Evolutionary conservation across 1,284 basidiomycete genomes (phyloP).

Genomic region (Fomitiporia mediterranea): DNA sequence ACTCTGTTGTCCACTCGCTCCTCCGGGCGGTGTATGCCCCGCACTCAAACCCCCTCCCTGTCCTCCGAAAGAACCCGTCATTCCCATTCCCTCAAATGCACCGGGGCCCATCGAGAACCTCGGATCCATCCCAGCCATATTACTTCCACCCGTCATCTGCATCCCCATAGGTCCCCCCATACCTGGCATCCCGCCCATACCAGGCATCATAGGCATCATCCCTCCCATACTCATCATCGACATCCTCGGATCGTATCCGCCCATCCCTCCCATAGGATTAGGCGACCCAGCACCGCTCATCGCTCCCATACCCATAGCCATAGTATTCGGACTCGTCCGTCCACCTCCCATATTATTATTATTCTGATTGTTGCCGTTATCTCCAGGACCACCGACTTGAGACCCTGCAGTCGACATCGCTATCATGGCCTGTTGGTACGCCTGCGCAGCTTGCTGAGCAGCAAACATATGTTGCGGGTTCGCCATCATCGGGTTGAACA

Average conservation of each 20-base stretch:
- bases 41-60: background rate
- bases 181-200: conserved; percentile 29
- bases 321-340: conserved; percentile 26
- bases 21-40: background rate
- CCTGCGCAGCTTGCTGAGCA: conserved; percentile 83
- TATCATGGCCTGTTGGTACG: conserved; percentile 89
- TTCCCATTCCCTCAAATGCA: conserved; percentile 7
- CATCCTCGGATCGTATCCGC: conserved; percentile 44
- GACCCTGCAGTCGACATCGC: conserved; percentile 78
- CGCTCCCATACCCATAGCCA: conserved; percentile 6
- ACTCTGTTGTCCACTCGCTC: conserved; percentile 12
- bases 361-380: conserved; percentile 31
- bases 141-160: conserved; percentile 51
- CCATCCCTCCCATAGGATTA: conserved; percentile 40
- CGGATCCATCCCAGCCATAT: conserved; percentile 41
- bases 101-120: conserved; percentile 37
- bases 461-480: conserved; percentile 87
- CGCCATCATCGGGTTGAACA: conserved; percentile 34
- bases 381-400: conserved; percentile 46
- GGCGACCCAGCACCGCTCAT: too few relatives aligned
- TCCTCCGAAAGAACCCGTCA: too few relatives aligned
- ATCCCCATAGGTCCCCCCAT: conserved; percentile 33
- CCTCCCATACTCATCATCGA: conserved; percentile 44
- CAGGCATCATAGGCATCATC: conserved; percentile 35
- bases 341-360: conserved; percentile 28